Conservation (phyloP, 2,329 filamentous ascomycete species). For the Diaporthe destruens region DNA sequence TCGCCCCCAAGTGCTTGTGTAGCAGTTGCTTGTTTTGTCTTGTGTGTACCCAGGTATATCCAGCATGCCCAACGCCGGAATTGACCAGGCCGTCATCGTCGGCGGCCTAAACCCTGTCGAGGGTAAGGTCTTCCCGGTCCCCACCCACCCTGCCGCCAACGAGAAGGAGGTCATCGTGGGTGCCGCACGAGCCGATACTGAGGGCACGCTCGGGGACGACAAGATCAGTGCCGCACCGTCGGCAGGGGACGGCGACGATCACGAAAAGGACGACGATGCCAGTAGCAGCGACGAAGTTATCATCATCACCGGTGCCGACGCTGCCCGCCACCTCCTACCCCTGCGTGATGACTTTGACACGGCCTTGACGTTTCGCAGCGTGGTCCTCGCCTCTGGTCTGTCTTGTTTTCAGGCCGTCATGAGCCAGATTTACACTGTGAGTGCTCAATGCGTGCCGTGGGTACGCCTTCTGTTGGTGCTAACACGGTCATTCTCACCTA, state of each 20-base stretch:
- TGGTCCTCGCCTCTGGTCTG: constrained; percentile 63
- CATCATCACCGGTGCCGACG: constrained; percentile 66
- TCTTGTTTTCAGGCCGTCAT: constrained; percentile 67
- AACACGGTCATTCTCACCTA: constrained; percentile 44
- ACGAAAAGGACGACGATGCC: constrained; percentile 48
- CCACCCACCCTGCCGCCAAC: constrained; percentile 48
- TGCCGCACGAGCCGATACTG: constrained; percentile 41
- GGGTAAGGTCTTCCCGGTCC: constrained; percentile 48
- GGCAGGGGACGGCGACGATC: constrained; percentile 41
- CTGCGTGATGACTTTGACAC: constrained; percentile 64
- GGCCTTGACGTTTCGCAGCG: constrained; percentile 65
- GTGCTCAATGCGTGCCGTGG: constrained; percentile 37
- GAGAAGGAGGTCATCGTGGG: constrained; percentile 47
- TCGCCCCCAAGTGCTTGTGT: constrained; percentile 7
- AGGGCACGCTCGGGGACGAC: neutral
- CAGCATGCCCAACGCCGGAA: constrained; percentile 30
- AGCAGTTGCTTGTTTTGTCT: constrained; percentile 11
- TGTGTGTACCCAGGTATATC: neutral
- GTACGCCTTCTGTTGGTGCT: neutral
- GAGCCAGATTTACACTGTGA: constrained; percentile 66
- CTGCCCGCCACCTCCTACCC: constrained; percentile 61
- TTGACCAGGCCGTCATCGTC: constrained; percentile 45
- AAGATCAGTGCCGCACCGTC: constrained; percentile 45
- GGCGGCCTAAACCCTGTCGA: constrained; percentile 49
- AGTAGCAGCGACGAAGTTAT: constrained; percentile 54